Base-by-base conservation (phyloP, 1,284 basidiomycete species). In the Apiotrichum laibachii region DNA sequence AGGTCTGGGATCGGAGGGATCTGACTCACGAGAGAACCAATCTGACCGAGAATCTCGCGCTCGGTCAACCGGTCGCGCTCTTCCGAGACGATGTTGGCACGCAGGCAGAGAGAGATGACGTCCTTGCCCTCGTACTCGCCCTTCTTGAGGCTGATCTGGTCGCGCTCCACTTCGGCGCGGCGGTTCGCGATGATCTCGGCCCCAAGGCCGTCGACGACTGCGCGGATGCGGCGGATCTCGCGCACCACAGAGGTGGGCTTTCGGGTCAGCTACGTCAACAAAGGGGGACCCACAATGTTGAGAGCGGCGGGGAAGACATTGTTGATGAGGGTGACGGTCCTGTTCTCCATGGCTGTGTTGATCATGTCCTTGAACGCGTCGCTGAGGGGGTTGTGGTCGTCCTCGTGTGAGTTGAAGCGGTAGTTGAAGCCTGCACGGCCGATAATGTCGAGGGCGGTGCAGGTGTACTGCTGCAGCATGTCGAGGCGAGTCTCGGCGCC, bases 371-470 rank as follows among this genome's bases (percentile, higher is more conserved):
- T 75, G 67, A 86, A 86, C 10, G 85, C 83, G 26, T 77, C 64
- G 19, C 84, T 81, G 33, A 88, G 82, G 67, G 58, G 53, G 55
- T 85, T 84, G 69, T 84, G 80, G 50, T 74, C 79, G 35, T 76
- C 67, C 58, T 79, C 77, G 10, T 77, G 64, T 26, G 77, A 70
- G 53, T 84, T 76, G 75, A 88, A 86, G 21, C 79, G 66, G 74
- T 88, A 88, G 50, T 83, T 84, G 67, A 88, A 88, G 9, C 86
- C 86, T 19, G 88, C 85, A 45, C 85, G 79, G 6, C 87, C 87
- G 57, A 90, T 88, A 44, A 87, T 81, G 66, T 89, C 88, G 15
- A 89, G 79, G 1, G 86, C 87, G 9, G 86, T 83, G 37, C 84
- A 82, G 2, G 81, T 82, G 11, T 89, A 80, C 82, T 83, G 86